Conservation (phyloP, 345 rosid genomes). For the Xanthoceras sorbifolium region DNA sequence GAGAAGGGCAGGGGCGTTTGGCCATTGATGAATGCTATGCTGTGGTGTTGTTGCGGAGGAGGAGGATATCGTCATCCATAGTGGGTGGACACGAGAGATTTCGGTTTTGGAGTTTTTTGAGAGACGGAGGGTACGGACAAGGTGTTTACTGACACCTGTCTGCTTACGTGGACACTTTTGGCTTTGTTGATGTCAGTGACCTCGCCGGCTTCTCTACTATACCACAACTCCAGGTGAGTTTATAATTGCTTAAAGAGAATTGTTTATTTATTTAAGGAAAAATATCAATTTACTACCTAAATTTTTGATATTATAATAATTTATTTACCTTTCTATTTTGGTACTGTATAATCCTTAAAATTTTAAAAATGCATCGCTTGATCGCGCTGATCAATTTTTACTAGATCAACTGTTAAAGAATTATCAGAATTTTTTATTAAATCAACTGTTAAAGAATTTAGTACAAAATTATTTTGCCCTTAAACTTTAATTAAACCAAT, state of each 20-base stretch:
- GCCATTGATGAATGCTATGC: slow-evolving; percentile 43
- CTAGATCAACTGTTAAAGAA: too few species aligned
- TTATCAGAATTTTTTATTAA: too few species aligned
- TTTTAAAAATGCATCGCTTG: too few species aligned
- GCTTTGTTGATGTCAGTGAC: neutral
- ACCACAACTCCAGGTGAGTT: neutral
- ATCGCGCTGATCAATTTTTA: too few species aligned
- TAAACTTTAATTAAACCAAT: too few species aligned
- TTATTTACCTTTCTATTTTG: too few species aligned
- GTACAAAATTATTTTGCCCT: too few species aligned
- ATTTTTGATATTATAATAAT: too few species aligned
- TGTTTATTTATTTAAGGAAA: too few species aligned
- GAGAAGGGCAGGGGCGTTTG: slow-evolving; percentile 59
- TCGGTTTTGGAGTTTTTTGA: neutral
- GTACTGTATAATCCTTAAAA: too few species aligned
- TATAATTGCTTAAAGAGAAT: neutral
- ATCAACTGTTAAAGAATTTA: too few species aligned
- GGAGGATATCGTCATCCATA: slow-evolving; percentile 44
- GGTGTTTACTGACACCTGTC: slow-evolving; percentile 26
- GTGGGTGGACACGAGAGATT: slow-evolving; percentile 29
- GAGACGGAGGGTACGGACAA: slow-evolving; percentile 20
- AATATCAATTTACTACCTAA: too few species aligned
- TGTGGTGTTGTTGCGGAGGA: slow-evolving; percentile 33
- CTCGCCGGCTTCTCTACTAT: neutral
- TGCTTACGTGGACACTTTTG: slow-evolving; percentile 10